Conservation (phyloP, 2,329 filamentous ascomycete genomes). For the Hypoxylon sp. region DNA sequence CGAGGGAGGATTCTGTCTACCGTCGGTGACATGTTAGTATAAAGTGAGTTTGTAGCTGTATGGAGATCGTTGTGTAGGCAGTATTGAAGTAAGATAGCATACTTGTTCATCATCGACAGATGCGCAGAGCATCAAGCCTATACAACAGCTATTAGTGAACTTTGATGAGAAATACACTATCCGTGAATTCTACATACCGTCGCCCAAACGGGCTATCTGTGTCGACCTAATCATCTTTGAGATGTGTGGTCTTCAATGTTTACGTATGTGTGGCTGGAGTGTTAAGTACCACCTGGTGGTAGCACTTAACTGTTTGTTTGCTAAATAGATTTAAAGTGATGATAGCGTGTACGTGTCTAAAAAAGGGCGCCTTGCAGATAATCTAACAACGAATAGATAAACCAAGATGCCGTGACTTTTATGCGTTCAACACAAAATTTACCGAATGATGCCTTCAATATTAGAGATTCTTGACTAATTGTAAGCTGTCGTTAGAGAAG, state of each 20-base stretch:
- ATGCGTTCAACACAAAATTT: neutral
- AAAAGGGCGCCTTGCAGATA: conserved; percentile 32
- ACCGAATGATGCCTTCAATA: neutral
- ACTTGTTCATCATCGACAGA: conserved; percentile 89
- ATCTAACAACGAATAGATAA: conserved; percentile 11
- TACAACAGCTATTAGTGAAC: conserved; percentile 30
- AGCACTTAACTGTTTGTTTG: conserved; percentile 3
- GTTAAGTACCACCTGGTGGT: neutral
- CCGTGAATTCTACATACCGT: conserved; percentile 70
- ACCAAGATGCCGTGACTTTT: neutral
- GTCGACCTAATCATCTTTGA: conserved; percentile 86
- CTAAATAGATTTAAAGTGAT: conserved; percentile 4
- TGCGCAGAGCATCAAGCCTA: conserved; percentile 94
- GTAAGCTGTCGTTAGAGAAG: conserved; percentile 4
- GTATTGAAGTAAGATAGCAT: conserved; percentile 54
- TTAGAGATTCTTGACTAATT: neutral
- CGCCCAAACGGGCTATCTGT: conserved; percentile 87
- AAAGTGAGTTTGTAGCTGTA: conserved; percentile 48
- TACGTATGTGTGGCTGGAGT: conserved; percentile 5
- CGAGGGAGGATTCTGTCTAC: conserved; percentile 78
- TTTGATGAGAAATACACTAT: conserved; percentile 41
- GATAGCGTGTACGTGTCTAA: conserved; percentile 46
- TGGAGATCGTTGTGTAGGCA: neutral
- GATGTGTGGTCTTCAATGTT: conserved; percentile 8
- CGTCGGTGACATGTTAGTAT: conserved; percentile 23